Evolutionary conservation across 139 green algal genomes (phyloP).

Genomic region (Coelastrella sp.): DNA sequence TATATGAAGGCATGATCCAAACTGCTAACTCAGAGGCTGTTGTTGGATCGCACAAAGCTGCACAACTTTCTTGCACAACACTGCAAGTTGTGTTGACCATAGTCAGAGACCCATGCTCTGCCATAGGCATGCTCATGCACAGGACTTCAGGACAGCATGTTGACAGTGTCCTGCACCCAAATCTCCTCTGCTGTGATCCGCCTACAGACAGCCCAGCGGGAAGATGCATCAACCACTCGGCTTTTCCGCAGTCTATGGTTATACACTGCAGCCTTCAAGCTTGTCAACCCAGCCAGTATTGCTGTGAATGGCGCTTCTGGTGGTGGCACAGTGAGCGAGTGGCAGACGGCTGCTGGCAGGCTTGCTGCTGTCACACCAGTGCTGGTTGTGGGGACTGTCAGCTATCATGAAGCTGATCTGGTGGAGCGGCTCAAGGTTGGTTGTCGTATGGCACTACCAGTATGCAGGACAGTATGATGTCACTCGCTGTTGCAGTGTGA

Average conservation of each 20-base stretch:
- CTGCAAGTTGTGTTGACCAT: no score
- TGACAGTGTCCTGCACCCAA: no score
- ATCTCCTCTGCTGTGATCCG: neutral
- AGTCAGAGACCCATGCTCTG: no score
- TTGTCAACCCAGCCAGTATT: constrained; percentile 43
- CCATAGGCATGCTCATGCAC: no score
- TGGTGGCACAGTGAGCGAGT: constrained; percentile 35
- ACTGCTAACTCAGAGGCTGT: no score
- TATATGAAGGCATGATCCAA: no score
- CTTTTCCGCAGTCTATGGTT: constrained; percentile 81
- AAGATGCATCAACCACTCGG: constrained; percentile 41
- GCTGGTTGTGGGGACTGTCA: constrained; percentile 43
- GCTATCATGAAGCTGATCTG: constrained; percentile 27
- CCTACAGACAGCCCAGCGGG: constrained; percentile 41
- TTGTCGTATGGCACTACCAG: no score
- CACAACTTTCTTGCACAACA: no score
- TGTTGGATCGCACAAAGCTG: no score
- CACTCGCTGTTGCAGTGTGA: no score
- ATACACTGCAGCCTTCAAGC: constrained; percentile 61
- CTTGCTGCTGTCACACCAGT: constrained; percentile 54
- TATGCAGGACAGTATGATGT: no score
- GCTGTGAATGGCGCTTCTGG: neutral
- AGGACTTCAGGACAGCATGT: no score
- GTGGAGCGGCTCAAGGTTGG: constrained; percentile 48
- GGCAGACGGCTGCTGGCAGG: constrained; percentile 49